These are phyloP conservation scores for Solanum pinnatisectum DNA, from an alignment of 257 asterid species.

Conservation along the genomic window DNA sequence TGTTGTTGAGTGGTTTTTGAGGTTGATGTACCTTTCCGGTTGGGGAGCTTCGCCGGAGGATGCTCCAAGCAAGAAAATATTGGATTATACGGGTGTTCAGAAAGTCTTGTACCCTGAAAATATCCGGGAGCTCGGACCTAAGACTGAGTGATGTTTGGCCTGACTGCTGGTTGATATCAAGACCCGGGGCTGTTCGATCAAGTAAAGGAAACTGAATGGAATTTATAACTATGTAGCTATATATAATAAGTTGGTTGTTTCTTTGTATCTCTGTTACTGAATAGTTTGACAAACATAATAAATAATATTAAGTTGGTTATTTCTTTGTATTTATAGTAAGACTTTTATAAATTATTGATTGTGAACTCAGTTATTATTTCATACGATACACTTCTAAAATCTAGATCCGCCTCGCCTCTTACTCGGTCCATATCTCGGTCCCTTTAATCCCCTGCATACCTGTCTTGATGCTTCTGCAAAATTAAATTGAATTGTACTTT, in stretches of 20 bases:
- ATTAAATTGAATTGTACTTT: too few relatives aligned
- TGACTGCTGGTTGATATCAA: neutral
- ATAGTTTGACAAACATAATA: neutral
- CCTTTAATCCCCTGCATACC: neutral
- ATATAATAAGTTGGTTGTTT: neutral
- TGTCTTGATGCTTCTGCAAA: neutral
- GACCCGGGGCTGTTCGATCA: neutral
- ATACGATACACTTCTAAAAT: too few relatives aligned
- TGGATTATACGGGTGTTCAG: conserved; percentile 33
- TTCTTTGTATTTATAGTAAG: neutral
- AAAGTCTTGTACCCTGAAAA: conserved; percentile 35
- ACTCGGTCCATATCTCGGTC: neutral
- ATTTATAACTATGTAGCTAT: neutral
- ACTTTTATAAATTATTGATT: neutral
- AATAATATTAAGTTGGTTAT: neutral
- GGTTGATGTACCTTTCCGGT: conserved; percentile 18
- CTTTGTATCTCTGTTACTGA: neutral
- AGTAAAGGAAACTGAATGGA: neutral
- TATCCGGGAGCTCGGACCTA: neutral
- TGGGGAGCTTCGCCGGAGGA: conserved; percentile 19
- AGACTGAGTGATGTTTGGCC: neutral
- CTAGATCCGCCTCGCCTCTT: neutral
- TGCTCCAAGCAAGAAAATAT: conserved; percentile 28
- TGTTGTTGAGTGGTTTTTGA: conserved; percentile 34
- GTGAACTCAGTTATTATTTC: neutral